Evolutionary conservation across 2,329 filamentous ascomycete species (phyloP), one percentile per base, ranked within the genome.

Genomic region (Pseudogymnoascus sp.): DNA sequence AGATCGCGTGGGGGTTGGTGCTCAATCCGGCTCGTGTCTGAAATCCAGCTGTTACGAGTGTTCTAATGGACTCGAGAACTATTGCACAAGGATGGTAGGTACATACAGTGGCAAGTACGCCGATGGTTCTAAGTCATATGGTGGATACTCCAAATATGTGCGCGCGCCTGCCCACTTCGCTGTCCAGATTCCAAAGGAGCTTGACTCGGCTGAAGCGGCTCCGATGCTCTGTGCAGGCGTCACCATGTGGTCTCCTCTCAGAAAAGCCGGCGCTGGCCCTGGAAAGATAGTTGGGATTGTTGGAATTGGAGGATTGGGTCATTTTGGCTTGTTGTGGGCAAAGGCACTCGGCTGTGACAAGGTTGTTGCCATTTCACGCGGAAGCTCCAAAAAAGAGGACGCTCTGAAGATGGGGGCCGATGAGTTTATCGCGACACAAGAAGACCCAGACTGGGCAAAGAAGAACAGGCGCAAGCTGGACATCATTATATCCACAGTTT

Each of bases 161-260:
- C 79, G 86, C 14, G 80, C 79, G 0, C 79, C 80, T 0, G 77
- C 75, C 14, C 81, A 83, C 68, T 92, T 90, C 67, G 79, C 79
- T 33, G 80, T 85, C 68, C 81, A 81, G 66, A 83, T 86, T 38
- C 83, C 82, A 0, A 81, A 84, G n/a, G 72, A 71, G 0, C 73
- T 86, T 8, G 73, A 77, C 6, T 78, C 78, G 0, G 78, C 80
- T 33, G 71, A 77, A 1, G 81, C 79, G 0, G 83, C 89, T 1
- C 89, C 90, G 1, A 85, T 95, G 78, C 80, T 93, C 29, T 93
- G 90, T 71, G 90, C 86, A 1, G 90, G 91, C 1, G 81, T 93
- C 61, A 95, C 90, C 0, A 82, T 87, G 0, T 95, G 83, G 72
- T 82, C 82, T 4, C 90, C 90, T 0, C 75, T 95, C 14, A 81